These are phyloP conservation scores for Penicillium longicatenatum DNA, from an alignment of 495 filamentous ascomycete genomes.

Conservation along the genomic window DNA sequence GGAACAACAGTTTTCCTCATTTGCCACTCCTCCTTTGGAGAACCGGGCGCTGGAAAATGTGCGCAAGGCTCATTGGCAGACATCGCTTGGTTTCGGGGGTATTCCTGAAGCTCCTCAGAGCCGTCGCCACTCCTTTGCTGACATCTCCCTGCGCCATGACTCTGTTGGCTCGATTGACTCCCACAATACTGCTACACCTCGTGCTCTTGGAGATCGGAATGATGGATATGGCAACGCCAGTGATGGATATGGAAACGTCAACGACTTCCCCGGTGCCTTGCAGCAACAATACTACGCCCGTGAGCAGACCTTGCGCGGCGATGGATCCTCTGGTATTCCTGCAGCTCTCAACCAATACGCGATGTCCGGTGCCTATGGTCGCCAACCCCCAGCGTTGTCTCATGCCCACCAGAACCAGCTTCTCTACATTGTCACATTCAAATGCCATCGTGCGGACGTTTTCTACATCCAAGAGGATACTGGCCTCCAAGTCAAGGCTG, in stretches of 20 bases:
- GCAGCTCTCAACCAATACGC: conserved; percentile 58
- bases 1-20: conserved; percentile 56
- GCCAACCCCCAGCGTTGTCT: conserved; percentile 60
- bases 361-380: conserved; percentile 48
- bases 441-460: conserved; percentile 89
- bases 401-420: conserved; percentile 78
- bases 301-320: conserved; percentile 45
- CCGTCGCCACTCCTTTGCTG: conserved; percentile 96
- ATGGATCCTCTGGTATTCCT: conserved; percentile 41
- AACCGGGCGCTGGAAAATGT: conserved; percentile 76
- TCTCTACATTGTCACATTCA: conserved; percentile 94
- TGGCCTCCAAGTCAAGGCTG: conserved; percentile 82
- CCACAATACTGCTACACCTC: conserved; percentile 29
- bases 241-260: conserved; percentile 39
- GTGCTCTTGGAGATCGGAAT: conserved; percentile 40
- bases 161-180: conserved; percentile 69
- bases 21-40: conserved; percentile 54
- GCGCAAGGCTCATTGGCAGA: conserved; percentile 87
- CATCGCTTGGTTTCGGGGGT: conserved; percentile 76
- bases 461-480: conserved; percentile 97
- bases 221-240: conserved; percentile 43
- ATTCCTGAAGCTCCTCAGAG: conserved; percentile 76
- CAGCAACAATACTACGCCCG: conserved; percentile 48
- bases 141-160: conserved; percentile 68
- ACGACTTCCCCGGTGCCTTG: conserved; percentile 27